A percentile compares a stretch with the other conserved stretches of the same genome.
phyloP scores from a whole-genome alignment of 2,329 filamentous ascomycete genomes.

The Emmonsiellopsis sp. region DNA sequence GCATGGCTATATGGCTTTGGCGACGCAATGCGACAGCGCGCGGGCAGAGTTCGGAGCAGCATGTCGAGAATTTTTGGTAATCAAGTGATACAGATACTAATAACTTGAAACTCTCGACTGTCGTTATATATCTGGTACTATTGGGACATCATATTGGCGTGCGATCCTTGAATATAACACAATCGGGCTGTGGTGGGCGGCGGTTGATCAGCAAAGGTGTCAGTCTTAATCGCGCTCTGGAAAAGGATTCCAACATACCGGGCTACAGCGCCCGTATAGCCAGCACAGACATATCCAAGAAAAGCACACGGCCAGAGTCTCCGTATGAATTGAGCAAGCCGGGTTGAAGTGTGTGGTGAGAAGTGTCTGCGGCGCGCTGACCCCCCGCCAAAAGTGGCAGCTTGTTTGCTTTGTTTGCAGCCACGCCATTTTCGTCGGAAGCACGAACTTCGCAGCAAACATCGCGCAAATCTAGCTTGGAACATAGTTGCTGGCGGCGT shows the following conservation, averaged over 20 bases:
- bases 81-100: not conserved
- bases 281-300: not conserved
- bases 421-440: slow-evolving; percentile 3
- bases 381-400: not conserved
- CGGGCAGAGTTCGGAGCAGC: slow-evolving; percentile 28
- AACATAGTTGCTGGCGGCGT: not conserved
- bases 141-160: not conserved
- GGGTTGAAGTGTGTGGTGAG: not conserved
- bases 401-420: slow-evolving; percentile 12
- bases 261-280: not conserved
- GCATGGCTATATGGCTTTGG: slow-evolving; percentile 16
- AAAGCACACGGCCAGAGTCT: not conserved
- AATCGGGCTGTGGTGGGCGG: not conserved
- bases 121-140: not conserved
- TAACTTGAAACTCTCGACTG: not conserved
- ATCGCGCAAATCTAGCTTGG: not conserved
- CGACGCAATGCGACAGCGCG: slow-evolving; percentile 24
- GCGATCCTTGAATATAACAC: not conserved
- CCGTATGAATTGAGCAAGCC: not conserved
- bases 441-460: not conserved
- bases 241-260: not conserved
- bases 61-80: slow-evolving; percentile 13
- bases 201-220: not conserved
- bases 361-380: not conserved
- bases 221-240: not conserved